phyloP scores from a whole-genome alignment of 495 filamentous ascomycete genomes.

The Aspergillus haitiensis region DNA sequence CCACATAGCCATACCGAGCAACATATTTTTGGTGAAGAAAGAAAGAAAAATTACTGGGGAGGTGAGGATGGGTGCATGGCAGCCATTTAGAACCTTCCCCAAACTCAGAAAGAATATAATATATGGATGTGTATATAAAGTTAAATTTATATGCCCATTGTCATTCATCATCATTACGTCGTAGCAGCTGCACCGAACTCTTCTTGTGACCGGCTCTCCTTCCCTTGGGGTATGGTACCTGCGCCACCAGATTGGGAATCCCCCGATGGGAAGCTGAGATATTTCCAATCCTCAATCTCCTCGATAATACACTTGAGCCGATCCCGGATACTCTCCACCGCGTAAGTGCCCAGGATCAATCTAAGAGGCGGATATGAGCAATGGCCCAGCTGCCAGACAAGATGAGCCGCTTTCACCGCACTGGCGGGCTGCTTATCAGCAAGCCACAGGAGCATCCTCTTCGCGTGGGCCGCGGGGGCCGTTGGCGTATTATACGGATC shows the following conservation, averaged over 20 bases:
- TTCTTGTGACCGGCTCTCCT: not conserved
- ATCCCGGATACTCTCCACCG: slow-evolving; percentile 92
- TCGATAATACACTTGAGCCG: slow-evolving; percentile 85
- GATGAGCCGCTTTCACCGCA: slow-evolving; percentile 89
- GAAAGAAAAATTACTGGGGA: too few species aligned
- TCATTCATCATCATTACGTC: slow-evolving; percentile 3
- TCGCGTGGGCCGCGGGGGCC: slow-evolving; percentile 82
- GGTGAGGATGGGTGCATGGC: too few species aligned
- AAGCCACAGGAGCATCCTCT: slow-evolving; percentile 93
- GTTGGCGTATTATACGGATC: slow-evolving; percentile 75
- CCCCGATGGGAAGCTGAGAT: slow-evolving; percentile 59
- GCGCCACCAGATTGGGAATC: slow-evolving; percentile 21
- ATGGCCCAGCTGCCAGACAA: slow-evolving; percentile 95
- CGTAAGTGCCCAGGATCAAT: slow-evolving; percentile 84
- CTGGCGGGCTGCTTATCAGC: slow-evolving; percentile 88
- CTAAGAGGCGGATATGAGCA: slow-evolving; percentile 86
- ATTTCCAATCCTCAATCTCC: slow-evolving; percentile 91
- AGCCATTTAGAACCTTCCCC: too few species aligned
- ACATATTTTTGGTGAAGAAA: too few species aligned
- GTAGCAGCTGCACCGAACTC: not conserved
- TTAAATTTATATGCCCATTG: not conserved
- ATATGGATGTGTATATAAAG: too few species aligned
- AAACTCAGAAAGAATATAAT: too few species aligned
- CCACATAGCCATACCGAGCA: too few species aligned
- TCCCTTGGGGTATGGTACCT: not conserved